Conservation (phyloP, 805 yeast species). For the Cyberlindnera bimundalis region DNA sequence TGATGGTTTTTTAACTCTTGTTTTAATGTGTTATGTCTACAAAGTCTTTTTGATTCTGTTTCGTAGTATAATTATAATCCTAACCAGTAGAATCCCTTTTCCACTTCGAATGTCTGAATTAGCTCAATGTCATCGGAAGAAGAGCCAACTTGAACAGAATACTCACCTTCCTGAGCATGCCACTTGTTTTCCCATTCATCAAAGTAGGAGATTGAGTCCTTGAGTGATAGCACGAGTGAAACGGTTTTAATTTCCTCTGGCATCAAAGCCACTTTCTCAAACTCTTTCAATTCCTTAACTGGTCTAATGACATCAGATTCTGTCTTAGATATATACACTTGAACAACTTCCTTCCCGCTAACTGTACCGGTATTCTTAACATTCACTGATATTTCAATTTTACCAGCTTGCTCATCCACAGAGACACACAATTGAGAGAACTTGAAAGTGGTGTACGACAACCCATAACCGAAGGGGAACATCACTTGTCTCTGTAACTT, state of each 20-base stretch:
- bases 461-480: conserved; percentile 62
- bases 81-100: conserved; percentile 26
- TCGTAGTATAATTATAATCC: conserved; percentile 16
- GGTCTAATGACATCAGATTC: conserved; percentile 44
- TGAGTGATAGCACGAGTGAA: conserved; percentile 36
- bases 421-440: conserved; percentile 36
- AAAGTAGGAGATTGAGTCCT: conserved; percentile 52
- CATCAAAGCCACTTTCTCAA: conserved; percentile 43
- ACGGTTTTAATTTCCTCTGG: conserved; percentile 43
- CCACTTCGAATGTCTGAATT: conserved; percentile 23
- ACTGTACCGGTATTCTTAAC: conserved; percentile 46
- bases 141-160: conserved; percentile 47
- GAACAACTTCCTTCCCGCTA: conserved; percentile 54
- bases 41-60: neutral
- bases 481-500: conserved; percentile 43
- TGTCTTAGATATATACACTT: conserved; percentile 44
- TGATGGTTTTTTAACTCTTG: neutral
- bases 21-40: neutral
- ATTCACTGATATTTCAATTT: conserved; percentile 32
- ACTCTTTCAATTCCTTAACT: conserved; percentile 57
- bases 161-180: conserved; percentile 49
- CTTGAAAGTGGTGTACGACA: conserved; percentile 54
- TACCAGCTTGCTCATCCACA: conserved; percentile 27
- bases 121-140: conserved; percentile 31
- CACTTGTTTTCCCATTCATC: conserved; percentile 47